These are phyloP conservation scores for Oehlia diaphana DNA, from an alignment of 192 early-diverging fungal species.

Conservation along the genomic window DNA sequence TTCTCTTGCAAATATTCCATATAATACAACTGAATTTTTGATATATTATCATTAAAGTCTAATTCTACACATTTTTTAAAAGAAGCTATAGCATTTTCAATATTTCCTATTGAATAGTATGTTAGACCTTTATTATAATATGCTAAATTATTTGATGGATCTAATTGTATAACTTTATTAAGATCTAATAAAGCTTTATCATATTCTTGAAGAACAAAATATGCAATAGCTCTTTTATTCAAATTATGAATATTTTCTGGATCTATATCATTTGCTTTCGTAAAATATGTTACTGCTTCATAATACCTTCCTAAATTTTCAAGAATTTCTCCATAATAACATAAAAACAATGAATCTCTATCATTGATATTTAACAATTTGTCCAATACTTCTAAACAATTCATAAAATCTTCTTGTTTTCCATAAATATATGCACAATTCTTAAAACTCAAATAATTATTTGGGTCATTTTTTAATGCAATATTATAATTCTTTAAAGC, in stretches of 20 bases:
- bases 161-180: neutral
- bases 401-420: neutral
- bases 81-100: neutral
- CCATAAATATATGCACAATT: neutral
- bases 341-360: neutral
- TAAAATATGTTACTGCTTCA: neutral
- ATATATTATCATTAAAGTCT: neutral
- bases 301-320: neutral
- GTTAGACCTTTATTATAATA: neutral
- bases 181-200: neutral
- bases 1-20: neutral
- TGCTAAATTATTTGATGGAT: neutral
- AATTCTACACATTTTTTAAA: neutral
- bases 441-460: neutral
- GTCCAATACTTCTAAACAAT: neutral
- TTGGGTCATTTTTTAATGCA: neutral
- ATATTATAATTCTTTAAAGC: neutral
- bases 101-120: neutral
- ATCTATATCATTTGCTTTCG: neutral
- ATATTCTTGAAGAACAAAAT: neutral
- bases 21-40: neutral
- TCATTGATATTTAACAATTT: neutral
- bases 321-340: neutral
- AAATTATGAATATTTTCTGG: neutral
- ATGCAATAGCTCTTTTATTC: neutral